Evolutionary conservation across 306 rosid species (phyloP), one percentile per base, ranked within the genome.

Genomic region (Adenanthera pavonina): DNA sequence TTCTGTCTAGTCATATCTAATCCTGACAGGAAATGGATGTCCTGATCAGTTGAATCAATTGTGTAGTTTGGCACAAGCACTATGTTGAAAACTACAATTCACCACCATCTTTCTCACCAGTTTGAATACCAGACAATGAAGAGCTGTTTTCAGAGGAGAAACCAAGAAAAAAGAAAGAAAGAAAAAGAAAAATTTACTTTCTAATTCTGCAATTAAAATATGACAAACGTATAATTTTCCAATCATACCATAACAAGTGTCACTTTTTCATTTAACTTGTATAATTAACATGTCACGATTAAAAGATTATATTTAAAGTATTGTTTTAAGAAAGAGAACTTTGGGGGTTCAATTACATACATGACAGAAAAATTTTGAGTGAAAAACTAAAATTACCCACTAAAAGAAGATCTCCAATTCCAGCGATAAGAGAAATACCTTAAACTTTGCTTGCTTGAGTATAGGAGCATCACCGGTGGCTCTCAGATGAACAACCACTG

Each of bases 401-500:
- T 57, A 78, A 14, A 66, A 74, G 36, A 40, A 60, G 20, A 80
- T 69, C 46, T 64, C 44, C 4, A 20, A 71, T 41, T 35, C 48
- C 35, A 54, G n/a, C 7, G 20, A 73, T 5, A 12, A 73, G 71
- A 76, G 8, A 20, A 69, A 68, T 67, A 93, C 98, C 99, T 95
- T 95, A 84, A 95, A 95, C 77, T 95, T 95, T 9, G 96, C 83
- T 89, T 92, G 98, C 81, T 93, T 92, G 85, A 93, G 97, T 59
- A 95, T 95, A 65, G 97, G 98, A 57, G 99, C 99, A 92, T 93
- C 96, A 35, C 98, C 98, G 20, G 98, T 95, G 82, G 99, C 98
- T 90, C 98, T 88, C 69, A 95, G 90, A 89, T 90, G 99, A 89
- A 95, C 93, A 84, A 93, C 99, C 78, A 93, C 99, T 93, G 84